phyloP scores from a whole-genome alignment of 2,329 filamentous ascomycete species.

The Cadophora sp. region DNA sequence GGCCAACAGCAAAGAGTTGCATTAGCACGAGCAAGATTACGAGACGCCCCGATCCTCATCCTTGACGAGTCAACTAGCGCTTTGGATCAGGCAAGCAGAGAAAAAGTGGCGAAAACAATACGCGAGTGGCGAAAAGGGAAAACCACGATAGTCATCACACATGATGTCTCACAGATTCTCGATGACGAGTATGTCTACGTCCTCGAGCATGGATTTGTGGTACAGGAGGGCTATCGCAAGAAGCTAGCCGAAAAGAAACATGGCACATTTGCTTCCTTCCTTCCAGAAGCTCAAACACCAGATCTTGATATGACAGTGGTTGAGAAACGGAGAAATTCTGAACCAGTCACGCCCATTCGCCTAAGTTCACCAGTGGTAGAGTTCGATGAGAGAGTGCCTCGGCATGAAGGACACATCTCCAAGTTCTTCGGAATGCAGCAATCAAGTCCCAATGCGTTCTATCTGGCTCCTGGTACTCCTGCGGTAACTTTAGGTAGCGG shows the following conservation, averaged over 20 bases:
- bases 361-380: slow-evolving; percentile 4
- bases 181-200: slow-evolving; percentile 81
- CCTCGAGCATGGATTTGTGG: slow-evolving; percentile 71
- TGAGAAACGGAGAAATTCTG: slow-evolving; percentile 23
- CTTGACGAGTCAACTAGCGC: slow-evolving; percentile 90
- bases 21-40: slow-evolving; percentile 77
- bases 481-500: slow-evolving; percentile 31
- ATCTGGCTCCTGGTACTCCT: not conserved
- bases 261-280: slow-evolving; percentile 55
- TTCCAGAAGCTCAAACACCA: slow-evolving; percentile 34
- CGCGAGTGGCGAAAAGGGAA: slow-evolving; percentile 78
- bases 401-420: slow-evolving; percentile 24
- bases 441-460: slow-evolving; percentile 7
- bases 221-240: slow-evolving; percentile 70
- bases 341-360: slow-evolving; percentile 23
- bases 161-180: slow-evolving; percentile 80
- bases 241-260: slow-evolving; percentile 55
- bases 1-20: slow-evolving; percentile 85
- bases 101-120: slow-evolving; percentile 75
- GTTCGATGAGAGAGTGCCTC: slow-evolving; percentile 21
- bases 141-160: slow-evolving; percentile 93
- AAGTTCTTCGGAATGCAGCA: slow-evolving; percentile 27
- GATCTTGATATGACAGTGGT: not conserved
- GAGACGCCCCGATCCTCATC: slow-evolving; percentile 81
- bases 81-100: slow-evolving; percentile 75